A percentile compares a stretch with the other conserved stretches of the same genome.
These are phyloP conservation scores for Bruguiera parviflora DNA, from an alignment of 345 rosid species.

Conservation along the genomic window DNA sequence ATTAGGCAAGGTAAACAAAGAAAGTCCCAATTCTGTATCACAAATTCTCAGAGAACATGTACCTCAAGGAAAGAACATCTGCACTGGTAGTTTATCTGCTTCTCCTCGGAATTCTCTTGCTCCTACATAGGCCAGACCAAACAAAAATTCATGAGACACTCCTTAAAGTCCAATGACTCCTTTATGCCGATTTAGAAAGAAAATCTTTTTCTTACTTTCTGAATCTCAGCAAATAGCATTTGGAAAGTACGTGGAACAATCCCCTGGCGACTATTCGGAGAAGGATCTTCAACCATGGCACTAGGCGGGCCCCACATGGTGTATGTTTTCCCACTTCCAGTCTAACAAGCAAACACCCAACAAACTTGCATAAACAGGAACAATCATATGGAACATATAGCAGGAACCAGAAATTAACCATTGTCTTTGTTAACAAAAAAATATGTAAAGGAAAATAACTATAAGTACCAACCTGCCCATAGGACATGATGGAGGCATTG, in stretches of 20 bases:
- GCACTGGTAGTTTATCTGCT: constrained; percentile 79
- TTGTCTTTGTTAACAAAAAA: not conserved
- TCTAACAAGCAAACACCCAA: constrained; percentile 41
- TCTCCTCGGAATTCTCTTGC: constrained; percentile 59
- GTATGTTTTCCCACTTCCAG: constrained; percentile 95
- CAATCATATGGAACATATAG: not conserved
- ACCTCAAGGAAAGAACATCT: constrained; percentile 99
- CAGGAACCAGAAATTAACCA: not conserved
- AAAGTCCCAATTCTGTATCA: not conserved
- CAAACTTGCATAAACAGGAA: not conserved
- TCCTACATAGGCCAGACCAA: constrained; percentile 42
- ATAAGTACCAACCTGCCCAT: constrained; percentile 70
- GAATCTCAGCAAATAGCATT: constrained; percentile 72
- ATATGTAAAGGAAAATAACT: not conserved
- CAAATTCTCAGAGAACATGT: not conserved
- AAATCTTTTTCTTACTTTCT: constrained; percentile 43
- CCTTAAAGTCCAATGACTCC: not conserved
- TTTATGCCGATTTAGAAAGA: constrained; percentile 2
- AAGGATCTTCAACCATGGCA: constrained; percentile 83
- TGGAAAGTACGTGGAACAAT: constrained; percentile 86
- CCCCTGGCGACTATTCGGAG: constrained; percentile 73
- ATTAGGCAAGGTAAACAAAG: constrained; percentile 2
- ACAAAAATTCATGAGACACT: constrained; percentile 14
- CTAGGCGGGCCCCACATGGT: constrained; percentile 98
- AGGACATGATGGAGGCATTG: constrained; percentile 75